Evolutionary conservation across 169 alveolate species (phyloP).

Genomic region (Babesia sp.): DNA sequence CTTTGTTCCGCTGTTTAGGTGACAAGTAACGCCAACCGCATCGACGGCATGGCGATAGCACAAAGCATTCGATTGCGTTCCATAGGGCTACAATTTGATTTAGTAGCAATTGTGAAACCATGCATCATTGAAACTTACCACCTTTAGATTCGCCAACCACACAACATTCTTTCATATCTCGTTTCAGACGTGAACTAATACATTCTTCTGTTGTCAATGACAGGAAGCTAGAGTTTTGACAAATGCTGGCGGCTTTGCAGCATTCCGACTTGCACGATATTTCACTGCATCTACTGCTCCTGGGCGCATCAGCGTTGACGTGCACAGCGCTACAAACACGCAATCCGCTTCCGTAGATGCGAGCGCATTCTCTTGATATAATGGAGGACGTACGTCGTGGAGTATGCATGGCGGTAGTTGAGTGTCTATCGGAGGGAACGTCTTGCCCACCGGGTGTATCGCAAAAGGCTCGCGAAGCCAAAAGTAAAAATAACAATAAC

Average conservation of each 20-base stretch:
- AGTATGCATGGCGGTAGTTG: background rate
- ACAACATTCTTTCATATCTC: slow-evolving; percentile 7
- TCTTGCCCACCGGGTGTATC: background rate
- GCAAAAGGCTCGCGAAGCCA: background rate
- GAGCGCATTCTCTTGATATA: background rate
- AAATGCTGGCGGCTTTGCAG: slow-evolving; percentile 23
- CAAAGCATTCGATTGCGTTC: too few relatives aligned
- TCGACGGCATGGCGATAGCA: too few relatives aligned
- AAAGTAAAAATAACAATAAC: background rate
- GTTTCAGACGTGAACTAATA: slow-evolving; percentile 3
- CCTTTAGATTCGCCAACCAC: slow-evolving; percentile 23
- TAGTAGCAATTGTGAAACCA: background rate
- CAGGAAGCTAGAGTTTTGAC: slow-evolving; percentile 9
- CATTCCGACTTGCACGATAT: slow-evolving; percentile 2
- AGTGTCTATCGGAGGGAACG: background rate
- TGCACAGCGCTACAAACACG: slow-evolving; percentile 26
- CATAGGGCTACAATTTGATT: too few relatives aligned
- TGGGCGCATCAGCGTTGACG: background rate
- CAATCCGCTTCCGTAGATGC: slow-evolving; percentile 5
- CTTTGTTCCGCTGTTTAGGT: too few relatives aligned
- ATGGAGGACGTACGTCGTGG: background rate
- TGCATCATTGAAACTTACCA: background rate
- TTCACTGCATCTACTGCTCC: slow-evolving; percentile 7
- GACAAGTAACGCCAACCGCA: too few relatives aligned
- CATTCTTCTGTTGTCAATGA: slow-evolving; percentile 33